Base-by-base conservation (phyloP, 495 filamentous ascomycete species). In the Neurospora sp. region DNA sequence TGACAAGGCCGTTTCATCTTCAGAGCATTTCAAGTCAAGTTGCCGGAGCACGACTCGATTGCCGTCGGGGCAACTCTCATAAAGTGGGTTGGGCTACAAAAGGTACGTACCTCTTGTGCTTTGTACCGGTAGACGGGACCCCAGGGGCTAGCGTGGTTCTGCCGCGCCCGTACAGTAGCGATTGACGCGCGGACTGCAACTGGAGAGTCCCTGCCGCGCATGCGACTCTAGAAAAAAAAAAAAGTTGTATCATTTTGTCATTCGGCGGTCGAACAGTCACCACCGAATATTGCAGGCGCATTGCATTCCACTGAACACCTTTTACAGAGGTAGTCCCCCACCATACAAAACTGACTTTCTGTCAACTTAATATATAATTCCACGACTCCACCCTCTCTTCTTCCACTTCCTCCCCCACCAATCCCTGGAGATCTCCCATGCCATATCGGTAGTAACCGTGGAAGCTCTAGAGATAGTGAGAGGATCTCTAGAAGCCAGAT, bases 401-500 rank as follows among this genome's bases (percentile, higher is more conserved):
- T 65, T 31, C 53, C n/a, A 27, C 48, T 59, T 61, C 27, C 3
- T 35, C 27, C 53, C 27, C 53, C 27, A 27, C 53, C 53, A 65
- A 35, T 35, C 17, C 70, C 59, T 71, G 65, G 37, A 71, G 17
- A 20, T 37, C n/a, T 39, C 70, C 81, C 85, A 88, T 88, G 86
- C 84, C 83, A 77, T 78, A 74, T 72, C 89, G 90, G 89, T 93
- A 91, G 91, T 85, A 87, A 81, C 76, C 79, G 83, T 85, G 82
- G 83, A 78, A 84, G 87, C 86, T 91, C 89, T 90, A 88, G 90
- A 90, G 90, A 89, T 88, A 84, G 84, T 86, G 87, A 85, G 84
- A 87, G 85, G 82, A 86, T 89, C 88, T 90, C 86, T 89, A 89
- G 89, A 86, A 88, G 87, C 86, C 70, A 77, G 69, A 70, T 44